Evolutionary conservation across 2,329 filamentous ascomycete species (phyloP).

Genomic region (Remersonia thermophila): DNA sequence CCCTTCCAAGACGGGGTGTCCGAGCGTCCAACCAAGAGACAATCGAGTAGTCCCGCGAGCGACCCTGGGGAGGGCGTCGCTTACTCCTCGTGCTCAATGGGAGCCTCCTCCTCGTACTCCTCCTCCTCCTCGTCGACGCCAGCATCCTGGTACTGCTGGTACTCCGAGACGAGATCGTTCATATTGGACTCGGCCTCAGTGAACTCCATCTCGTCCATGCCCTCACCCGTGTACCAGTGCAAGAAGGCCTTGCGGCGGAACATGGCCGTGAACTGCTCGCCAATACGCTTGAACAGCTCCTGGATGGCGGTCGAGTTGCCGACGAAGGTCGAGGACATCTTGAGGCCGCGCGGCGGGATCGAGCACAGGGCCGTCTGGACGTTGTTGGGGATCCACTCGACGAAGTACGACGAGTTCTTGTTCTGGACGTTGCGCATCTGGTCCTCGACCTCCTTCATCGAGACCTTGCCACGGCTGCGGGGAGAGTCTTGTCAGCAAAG

Average conservation of each 20-base stretch:
- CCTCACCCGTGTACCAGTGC: conserved; percentile 99
- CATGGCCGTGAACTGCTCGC: conserved; percentile 99
- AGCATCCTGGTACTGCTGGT: conserved; percentile 99
- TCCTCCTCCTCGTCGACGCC: conserved; percentile 95
- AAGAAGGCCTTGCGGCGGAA: conserved; percentile 99
- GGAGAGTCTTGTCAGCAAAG: conserved; percentile 19
- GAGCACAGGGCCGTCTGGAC: conserved; percentile 99
- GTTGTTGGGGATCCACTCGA: conserved; percentile 99
- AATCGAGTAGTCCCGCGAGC: neutral
- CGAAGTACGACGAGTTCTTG: conserved; percentile 99
- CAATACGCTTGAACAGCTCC: conserved; percentile 99
- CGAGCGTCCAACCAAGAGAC: no score
- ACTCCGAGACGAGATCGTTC: conserved; percentile 99
- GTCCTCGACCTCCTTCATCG: conserved; percentile 99
- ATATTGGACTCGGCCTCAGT: conserved; percentile 99
- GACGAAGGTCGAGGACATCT: conserved; percentile 98
- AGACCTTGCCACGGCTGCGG: conserved; percentile 85
- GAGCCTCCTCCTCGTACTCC: conserved; percentile 81
- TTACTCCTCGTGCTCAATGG: conserved; percentile 57
- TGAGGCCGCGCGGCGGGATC: conserved; percentile 91
- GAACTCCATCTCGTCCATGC: conserved; percentile 99
- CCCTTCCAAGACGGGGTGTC: no score
- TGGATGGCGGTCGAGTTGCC: conserved; percentile 99
- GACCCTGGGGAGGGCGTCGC: neutral
- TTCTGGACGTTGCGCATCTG: conserved; percentile 99